Percentiles rank a stretch among this genome's conserved stretches.
Evolutionary conservation across 805 yeast genomes (phyloP).

Genomic region (Naumovozyma baii): DNA sequence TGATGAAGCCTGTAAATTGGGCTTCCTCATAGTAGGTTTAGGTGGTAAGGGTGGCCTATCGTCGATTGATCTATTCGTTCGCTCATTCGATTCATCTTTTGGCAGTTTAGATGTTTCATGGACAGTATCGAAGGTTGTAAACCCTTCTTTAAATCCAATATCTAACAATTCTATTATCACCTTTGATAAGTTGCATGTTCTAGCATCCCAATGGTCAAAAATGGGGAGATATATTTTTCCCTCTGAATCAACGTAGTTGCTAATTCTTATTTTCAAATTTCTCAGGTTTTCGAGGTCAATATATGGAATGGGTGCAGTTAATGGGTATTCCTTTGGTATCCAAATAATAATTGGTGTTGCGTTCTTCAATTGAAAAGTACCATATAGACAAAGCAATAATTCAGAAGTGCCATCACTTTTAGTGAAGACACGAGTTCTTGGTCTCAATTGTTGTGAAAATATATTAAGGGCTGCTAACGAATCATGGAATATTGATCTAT

Average conservation of each 20-base stretch:
- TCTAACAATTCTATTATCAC: constrained; percentile 1
- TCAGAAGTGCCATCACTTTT: constrained; percentile 48
- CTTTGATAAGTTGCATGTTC: constrained; percentile 2
- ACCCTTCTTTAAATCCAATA: neutral
- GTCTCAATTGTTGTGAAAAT: constrained; percentile 45
- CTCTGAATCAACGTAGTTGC: constrained; percentile 56
- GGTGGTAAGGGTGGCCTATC: constrained; percentile 5
- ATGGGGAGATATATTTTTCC: constrained; percentile 67
- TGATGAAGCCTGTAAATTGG: too few relatives aligned
- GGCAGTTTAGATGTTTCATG: too few relatives aligned
- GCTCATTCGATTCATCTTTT: too few relatives aligned
- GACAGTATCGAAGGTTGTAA: too few relatives aligned
- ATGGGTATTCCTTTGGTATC: constrained; percentile 68
- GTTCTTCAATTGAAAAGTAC: constrained; percentile 33
- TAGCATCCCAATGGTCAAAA: constrained; percentile 46
- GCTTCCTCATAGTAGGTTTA: constrained; percentile 1
- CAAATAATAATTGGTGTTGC: constrained; percentile 56
- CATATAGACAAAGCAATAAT: constrained; percentile 55
- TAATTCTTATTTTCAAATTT: constrained; percentile 40
- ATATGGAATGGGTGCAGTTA: constrained; percentile 54
- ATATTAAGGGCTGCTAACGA: constrained; percentile 38
- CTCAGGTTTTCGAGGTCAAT: constrained; percentile 43
- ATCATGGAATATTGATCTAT: constrained; percentile 56
- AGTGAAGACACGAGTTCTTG: constrained; percentile 60
- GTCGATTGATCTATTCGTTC: too few relatives aligned